Evolutionary conservation across 768 basidiomycete species (phyloP).

Genomic region (Tylopilus sp.): DNA sequence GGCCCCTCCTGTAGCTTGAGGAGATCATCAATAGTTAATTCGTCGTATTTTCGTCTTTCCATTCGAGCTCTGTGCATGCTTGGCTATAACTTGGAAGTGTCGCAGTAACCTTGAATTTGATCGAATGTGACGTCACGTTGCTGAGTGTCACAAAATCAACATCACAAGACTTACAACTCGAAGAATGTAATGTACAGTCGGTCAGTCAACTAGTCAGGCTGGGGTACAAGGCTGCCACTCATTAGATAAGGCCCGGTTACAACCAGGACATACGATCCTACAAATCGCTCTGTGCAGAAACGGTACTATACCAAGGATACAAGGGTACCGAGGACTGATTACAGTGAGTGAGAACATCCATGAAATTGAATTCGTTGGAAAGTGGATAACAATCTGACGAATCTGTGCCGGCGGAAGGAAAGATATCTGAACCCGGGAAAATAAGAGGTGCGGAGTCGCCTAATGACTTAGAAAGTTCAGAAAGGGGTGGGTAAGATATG

Average conservation of each 20-base stretch:
- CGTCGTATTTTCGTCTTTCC: conserved; percentile 16
- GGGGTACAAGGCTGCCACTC: no score
- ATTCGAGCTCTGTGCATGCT: neutral
- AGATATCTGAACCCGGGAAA: neutral
- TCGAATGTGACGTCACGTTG: neutral
- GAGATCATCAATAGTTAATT: conserved; percentile 44
- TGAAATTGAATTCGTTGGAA: neutral
- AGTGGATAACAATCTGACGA: neutral
- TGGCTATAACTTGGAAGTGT: neutral
- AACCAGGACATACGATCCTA: neutral
- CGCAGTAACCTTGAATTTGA: no score
- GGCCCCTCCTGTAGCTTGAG: conserved; percentile 44
- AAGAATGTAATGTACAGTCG: no score
- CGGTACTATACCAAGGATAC: neutral
- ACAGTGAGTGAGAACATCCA: neutral
- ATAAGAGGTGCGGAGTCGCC: neutral
- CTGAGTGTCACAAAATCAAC: no score
- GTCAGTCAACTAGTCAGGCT: no score
- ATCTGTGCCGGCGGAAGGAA: neutral
- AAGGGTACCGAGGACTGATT: neutral
- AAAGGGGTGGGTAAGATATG: neutral
- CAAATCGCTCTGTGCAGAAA: no score
- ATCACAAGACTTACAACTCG: no score
- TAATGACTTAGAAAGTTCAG: neutral
- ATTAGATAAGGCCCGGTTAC: neutral